Conservation (phyloP, 139 green algal genomes). For the Haematococcus lacustris region DNA sequence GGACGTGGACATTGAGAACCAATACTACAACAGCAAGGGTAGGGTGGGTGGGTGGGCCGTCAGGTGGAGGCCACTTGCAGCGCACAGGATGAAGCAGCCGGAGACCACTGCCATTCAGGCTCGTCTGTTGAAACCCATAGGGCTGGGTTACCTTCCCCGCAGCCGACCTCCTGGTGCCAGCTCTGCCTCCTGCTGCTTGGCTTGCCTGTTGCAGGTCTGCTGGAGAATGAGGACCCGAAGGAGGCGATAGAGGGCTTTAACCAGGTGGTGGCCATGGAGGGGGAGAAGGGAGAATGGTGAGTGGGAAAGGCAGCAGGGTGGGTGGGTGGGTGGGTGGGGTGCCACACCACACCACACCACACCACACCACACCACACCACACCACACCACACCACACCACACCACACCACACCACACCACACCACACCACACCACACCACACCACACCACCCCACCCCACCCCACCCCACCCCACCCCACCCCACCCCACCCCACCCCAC, state of each 20-base stretch:
- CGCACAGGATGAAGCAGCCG: too few relatives aligned
- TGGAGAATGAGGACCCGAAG: constrained; percentile 66
- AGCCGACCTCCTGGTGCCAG: neutral
- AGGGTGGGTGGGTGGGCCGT: neutral
- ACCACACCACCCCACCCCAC: too few relatives aligned
- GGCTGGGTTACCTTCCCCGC: neutral
- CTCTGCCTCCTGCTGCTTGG: neutral
- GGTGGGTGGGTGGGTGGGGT: neutral
- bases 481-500: neutral
- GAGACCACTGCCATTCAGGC: too few relatives aligned
- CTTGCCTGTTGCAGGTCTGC: constrained; percentile 56
- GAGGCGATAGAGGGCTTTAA: constrained; percentile 84
- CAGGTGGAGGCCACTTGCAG: neutral
- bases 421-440: neutral
- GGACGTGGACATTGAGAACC: constrained; percentile 97
- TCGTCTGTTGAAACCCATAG: too few relatives aligned
- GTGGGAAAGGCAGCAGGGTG: constrained; percentile 5
- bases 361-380: neutral
- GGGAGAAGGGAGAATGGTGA: constrained; percentile 93
- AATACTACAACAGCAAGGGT: constrained; percentile 99
- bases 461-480: too few relatives aligned
- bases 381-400: neutral
- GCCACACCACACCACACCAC: neutral
- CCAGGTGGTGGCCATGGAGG: constrained; percentile 90
- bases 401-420: neutral